Conservation (phyloP, 2,329 filamentous ascomycete species). For the Epichloe gansuensis region DNA sequence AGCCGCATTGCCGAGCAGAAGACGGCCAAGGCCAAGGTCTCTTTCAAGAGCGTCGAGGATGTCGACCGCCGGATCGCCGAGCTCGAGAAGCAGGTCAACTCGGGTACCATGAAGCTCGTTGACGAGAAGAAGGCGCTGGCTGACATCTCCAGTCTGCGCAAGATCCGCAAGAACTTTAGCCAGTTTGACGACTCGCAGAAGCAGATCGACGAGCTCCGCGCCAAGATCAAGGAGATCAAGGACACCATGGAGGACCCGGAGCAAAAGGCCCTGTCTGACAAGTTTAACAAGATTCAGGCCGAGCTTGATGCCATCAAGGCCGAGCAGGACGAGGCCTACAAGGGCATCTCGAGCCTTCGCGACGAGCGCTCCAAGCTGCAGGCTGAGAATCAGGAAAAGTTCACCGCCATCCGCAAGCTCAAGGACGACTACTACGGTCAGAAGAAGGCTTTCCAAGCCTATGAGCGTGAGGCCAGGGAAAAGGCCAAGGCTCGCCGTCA, state of each 20-base stretch:
- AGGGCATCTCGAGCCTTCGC: constrained; percentile 69
- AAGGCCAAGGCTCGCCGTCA: constrained; percentile 64
- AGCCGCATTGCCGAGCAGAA: constrained; percentile 79
- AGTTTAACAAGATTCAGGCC: constrained; percentile 72
- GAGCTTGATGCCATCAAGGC: constrained; percentile 85
- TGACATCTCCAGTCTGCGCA: constrained; percentile 72
- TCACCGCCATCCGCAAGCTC: constrained; percentile 64
- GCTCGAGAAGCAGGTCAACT: constrained; percentile 76
- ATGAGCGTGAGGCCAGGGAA: constrained; percentile 72
- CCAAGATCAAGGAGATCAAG: constrained; percentile 77
- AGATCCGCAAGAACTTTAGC: constrained; percentile 82
- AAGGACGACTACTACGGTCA: constrained; percentile 80
- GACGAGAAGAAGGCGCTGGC: constrained; percentile 90
- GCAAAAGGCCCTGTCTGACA: constrained; percentile 73
- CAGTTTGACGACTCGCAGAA: constrained; percentile 77
- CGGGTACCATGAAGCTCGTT: constrained; percentile 84
- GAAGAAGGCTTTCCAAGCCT: constrained; percentile 70
- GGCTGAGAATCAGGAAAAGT: constrained; percentile 78
- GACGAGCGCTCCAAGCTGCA: constrained; percentile 79
- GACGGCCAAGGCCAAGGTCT: constrained; percentile 62
- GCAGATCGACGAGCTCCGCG: constrained; percentile 74
- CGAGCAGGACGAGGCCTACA: constrained; percentile 82
- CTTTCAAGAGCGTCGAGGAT: constrained; percentile 80
- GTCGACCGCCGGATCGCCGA: constrained; percentile 69
- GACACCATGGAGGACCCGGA: constrained; percentile 87